Evolutionary conservation across 148 eudicot genomes (phyloP).

Genomic region (Vaccinium vitisidaea): DNA sequence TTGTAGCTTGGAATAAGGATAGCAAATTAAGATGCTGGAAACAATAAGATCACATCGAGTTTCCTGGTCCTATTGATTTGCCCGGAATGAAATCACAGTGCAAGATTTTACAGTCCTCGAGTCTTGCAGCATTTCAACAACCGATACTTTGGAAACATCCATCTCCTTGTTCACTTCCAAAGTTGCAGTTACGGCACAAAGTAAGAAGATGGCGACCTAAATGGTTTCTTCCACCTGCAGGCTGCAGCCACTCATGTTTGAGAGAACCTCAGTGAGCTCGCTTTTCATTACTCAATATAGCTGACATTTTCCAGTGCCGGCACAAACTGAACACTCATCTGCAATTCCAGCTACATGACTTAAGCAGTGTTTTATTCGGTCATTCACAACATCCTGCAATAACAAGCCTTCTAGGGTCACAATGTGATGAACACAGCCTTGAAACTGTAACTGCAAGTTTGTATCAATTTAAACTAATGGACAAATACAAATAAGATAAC

Average conservation of each 20-base stretch:
- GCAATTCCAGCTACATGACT: conserved; percentile 76
- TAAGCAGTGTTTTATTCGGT: conserved; percentile 75
- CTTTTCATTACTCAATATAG: conserved; percentile 25
- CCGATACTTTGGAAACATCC: neutral
- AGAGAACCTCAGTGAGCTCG: neutral
- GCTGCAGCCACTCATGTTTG: neutral
- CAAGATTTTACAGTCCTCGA: neutral
- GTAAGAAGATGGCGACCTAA: neutral
- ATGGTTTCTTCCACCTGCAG: neutral
- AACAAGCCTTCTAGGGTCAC: conserved; percentile 10
- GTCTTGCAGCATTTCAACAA: neutral
- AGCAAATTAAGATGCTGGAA: neutral
- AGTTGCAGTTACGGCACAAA: neutral
- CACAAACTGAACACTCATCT: conserved; percentile 81
- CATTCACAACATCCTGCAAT: conserved; percentile 80
- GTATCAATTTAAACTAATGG: too few relatives aligned
- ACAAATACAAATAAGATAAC: neutral
- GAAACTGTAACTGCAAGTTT: neutral
- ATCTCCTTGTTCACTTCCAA: neutral
- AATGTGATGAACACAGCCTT: neutral
- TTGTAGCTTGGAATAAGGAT: neutral
- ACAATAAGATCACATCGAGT: neutral
- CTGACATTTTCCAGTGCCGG: conserved; percentile 79
- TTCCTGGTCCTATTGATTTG: neutral
- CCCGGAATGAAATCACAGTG: neutral